Evolutionary conservation across 169 alveolate genomes (phyloP), one percentile per base, ranked within the genome.

Genomic region (Plasmodium yoelii): DNA sequence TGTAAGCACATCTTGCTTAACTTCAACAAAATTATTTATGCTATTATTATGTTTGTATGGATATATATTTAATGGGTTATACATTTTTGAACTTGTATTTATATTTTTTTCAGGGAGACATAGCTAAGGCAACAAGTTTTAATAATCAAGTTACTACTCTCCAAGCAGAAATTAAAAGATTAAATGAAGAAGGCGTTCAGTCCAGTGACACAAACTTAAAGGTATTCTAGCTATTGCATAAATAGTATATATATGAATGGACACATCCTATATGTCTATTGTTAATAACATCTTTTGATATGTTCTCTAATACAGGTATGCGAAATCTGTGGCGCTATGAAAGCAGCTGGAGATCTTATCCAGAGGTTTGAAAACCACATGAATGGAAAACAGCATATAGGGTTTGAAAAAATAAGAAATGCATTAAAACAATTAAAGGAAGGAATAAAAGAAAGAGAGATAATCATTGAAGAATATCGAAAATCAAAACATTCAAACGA

Each of bases 271-370:
- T 71, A 28, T 69, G 18, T 42, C 26, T 60, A 68, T 74, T 49
- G 49, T 18, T 55, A 26, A 42, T 13, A 49, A 53, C 51, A 18
- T 57, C 47, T 51, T 34, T 22, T 46, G 61, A 22, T 10, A 28
- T 18, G 34, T 28, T 44, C 47, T 9, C 26, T 56, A n/a, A 18
- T 55, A 34, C 53, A 91, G 94, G 95, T 93, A 18, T 93, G 95
- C 74, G 88, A 92, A 42, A 73, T 89, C 22, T 93, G 95, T 56
- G 95, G 95, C 8, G 94, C 94, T 24, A 88, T 93, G 92, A 92
- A 93, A 70, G 73, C 94, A n/a, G 75, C 87, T 2, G 95, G 91
- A 2, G 95, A 93, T 57, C 69, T 87, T 46, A 26, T 87, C 18
- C 92, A 88, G 44, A 87, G 94, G 5, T 87, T 87, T 68, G 95